Evolutionary conservation across 2,329 filamentous ascomycete genomes (phyloP).

Genomic region (Passalora sequoiae): DNA sequence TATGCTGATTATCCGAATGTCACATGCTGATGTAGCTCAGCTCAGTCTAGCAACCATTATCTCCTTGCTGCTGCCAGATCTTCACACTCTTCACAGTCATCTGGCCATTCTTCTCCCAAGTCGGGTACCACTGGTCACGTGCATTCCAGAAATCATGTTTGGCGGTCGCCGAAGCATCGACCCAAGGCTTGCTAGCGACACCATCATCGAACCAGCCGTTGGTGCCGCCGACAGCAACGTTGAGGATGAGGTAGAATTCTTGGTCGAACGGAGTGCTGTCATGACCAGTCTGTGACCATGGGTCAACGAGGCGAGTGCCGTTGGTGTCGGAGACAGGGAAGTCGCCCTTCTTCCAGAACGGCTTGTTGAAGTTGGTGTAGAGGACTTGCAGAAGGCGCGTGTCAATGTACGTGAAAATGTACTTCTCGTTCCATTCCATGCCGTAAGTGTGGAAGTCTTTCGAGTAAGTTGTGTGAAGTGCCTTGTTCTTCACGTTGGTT

Average conservation of each 20-base stretch:
- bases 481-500: slow-evolving; percentile 70
- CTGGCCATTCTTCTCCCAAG: slow-evolving; percentile 37
- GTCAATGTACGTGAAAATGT: slow-evolving; percentile 82
- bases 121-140: slow-evolving; percentile 35
- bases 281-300: slow-evolving; percentile 35
- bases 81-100: slow-evolving; percentile 38
- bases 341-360: slow-evolving; percentile 37
- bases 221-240: slow-evolving; percentile 38
- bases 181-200: slow-evolving; percentile 69
- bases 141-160: slow-evolving; percentile 70
- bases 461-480: slow-evolving; percentile 69
- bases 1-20: neutral
- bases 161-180: slow-evolving; percentile 62
- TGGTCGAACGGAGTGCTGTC: slow-evolving; percentile 39
- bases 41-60: slow-evolving; percentile 39
- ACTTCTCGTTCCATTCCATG: slow-evolving; percentile 82
- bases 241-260: slow-evolving; percentile 40
- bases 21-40: too few species aligned
- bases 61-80: slow-evolving; percentile 48
- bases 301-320: slow-evolving; percentile 35
- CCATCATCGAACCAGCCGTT: slow-evolving; percentile 75
- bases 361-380: slow-evolving; percentile 55
- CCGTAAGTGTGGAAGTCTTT: slow-evolving; percentile 69
- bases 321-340: slow-evolving; percentile 34
- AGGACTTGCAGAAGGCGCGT: slow-evolving; percentile 72